These are phyloP conservation scores for Echium plantagineum DNA, from an alignment of 257 asterid species.

Conservation along the genomic window DNA sequence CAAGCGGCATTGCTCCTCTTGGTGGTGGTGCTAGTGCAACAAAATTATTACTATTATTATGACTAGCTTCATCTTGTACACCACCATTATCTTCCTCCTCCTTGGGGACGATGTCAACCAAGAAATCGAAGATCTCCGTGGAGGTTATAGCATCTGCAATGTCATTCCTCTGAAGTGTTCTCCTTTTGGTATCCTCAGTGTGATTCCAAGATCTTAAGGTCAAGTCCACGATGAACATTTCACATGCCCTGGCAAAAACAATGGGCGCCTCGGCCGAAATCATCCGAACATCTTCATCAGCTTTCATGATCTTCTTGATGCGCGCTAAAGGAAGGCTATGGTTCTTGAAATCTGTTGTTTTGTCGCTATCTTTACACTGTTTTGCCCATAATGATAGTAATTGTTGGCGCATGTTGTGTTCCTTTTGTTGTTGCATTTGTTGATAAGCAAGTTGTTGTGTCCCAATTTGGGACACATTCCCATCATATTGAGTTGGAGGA, in stretches of 20 bases:
- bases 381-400: constrained; percentile 14
- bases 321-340: constrained; percentile 28
- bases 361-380: constrained; percentile 12
- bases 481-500: neutral
- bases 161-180: constrained; percentile 22
- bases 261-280: constrained; percentile 28
- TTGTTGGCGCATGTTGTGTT: constrained; percentile 7
- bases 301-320: constrained; percentile 30
- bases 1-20: constrained; percentile 9
- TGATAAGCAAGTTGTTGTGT: constrained; percentile 8
- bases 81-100: constrained; percentile 17
- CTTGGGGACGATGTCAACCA: constrained; percentile 23
- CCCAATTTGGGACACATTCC: neutral
- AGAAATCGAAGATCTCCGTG: constrained; percentile 22
- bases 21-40: constrained; percentile 12
- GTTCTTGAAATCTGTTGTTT: constrained; percentile 16
- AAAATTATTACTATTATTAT: too few species aligned
- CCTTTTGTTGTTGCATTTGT: constrained; percentile 17
- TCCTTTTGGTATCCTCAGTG: constrained; percentile 21
- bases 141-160: constrained; percentile 19
- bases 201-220: constrained; percentile 23
- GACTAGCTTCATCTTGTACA: neutral
- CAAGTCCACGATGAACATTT: constrained; percentile 25
- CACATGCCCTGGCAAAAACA: constrained; percentile 25
- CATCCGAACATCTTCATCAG: constrained; percentile 29